Evolutionary conservation across 176 grass and related monocot genomes (phyloP).

Genomic region (Bromus sterilis): DNA sequence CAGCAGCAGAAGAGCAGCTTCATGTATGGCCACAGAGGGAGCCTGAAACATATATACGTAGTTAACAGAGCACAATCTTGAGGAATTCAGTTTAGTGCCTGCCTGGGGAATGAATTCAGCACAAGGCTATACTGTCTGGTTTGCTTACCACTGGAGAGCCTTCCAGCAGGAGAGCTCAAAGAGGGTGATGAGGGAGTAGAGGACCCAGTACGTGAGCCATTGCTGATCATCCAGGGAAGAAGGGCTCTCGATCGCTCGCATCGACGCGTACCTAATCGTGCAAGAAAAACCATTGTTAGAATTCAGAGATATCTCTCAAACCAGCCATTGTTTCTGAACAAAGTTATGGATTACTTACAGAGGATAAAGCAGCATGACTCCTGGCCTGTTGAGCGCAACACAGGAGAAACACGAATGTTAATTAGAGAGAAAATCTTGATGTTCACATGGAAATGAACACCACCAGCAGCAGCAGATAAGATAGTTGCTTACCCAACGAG

Average conservation of each 20-base stretch:
- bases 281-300: not conserved
- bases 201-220: conserved; percentile 95
- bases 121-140: too few species aligned
- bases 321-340: not conserved
- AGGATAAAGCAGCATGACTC: conserved; percentile 82
- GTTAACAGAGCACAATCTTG: not conserved
- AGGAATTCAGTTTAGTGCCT: not conserved
- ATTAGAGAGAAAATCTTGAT: not conserved
- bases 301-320: not conserved
- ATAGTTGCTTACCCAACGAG: conserved; percentile 75
- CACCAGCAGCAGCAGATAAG: not conserved
- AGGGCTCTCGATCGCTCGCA: conserved; percentile 95
- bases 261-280: conserved; percentile 66
- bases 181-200: conserved; percentile 89
- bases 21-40: conserved; percentile 85
- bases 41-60: conserved; percentile 24
- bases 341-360: conserved; percentile 53
- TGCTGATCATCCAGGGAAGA: conserved; percentile 90
- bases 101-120: too few species aligned
- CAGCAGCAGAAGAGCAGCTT: conserved; percentile 89
- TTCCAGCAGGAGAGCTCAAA: conserved; percentile 90
- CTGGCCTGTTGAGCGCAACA: conserved; percentile 46
- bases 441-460: not conserved
- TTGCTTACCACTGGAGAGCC: conserved; percentile 76
- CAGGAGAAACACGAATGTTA: not conserved